Evolutionary conservation across 345 rosid species (phyloP), one percentile per base, ranked within the genome.

Genomic region (Gossypium mustelinum): DNA sequence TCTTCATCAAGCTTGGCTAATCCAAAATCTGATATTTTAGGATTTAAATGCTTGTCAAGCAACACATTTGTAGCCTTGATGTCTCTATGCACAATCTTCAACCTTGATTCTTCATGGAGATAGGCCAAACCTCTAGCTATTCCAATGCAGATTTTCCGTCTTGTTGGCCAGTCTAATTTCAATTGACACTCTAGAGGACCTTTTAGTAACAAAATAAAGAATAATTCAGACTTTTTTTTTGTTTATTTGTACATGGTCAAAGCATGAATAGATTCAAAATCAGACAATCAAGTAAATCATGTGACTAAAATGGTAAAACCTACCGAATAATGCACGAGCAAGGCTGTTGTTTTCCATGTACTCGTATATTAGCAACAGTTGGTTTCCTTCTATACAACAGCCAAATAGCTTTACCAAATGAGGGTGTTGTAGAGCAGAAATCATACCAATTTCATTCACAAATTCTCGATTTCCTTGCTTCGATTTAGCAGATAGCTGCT

Each of bases 51-150:
- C 76, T 73, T 76, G 14, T 83, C 86, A 1, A 85, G 79, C 77
- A 85, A 82, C 51, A 86, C 85, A 83, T 86, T 83, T 18, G 85
- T 81, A 51, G 88, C 83, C 74, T 86, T 86, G 76, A 85, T 85
- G 73, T 85, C 86, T 76, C 88, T 79, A 77, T 86, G 86, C 22
- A 86, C 86, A 11, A 83, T 82, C 77, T 80, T 83, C 68, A 86
- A 75, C 73, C 83, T 79, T 25, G 88, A 86, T 68, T 86, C 88
- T 63, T 86, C 88, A 63, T 86, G 86, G 25, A 86, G 85, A 72
- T 81, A 85, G 13, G 82, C 84, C 51, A 83, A 14, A 12, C 88
- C 89, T 75, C 82, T 79, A 0, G 89, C 89, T 82, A 86, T 82
- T 0, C 89, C 89, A 6, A 82, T 77, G 44, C 89, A 82, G n/a